Base-by-base conservation (phyloP, 129 eudicot genomes). In the Flaveria linearis region DNA sequence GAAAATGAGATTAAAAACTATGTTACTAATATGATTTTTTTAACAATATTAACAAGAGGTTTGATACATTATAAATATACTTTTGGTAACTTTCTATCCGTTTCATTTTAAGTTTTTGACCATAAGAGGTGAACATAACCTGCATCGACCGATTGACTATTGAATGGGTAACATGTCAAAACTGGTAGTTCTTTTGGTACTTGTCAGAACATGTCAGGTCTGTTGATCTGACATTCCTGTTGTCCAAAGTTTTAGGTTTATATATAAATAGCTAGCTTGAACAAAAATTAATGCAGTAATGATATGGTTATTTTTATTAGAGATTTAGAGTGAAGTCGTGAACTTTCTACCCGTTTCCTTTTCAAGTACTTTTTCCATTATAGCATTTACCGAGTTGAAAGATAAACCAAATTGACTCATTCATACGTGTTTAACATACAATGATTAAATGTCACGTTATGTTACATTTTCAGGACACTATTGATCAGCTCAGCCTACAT, bases 401-500 rank as follows among this genome's bases (percentile, higher is more conserved):
- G 49, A 66, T 17, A 3, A 8, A 26, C 70, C 15, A 39, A 39
- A 36, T 30, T 39, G 71, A 65, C 50, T 23, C 41, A 26, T 25
- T 11, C 68, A 61, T 61, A 25, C 2, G 39, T 25, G 70, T 57
- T 77, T 82, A 41, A 57, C 41, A 51, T 51, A 78, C 50, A 74
- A 42, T 65, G 75, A 71, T 67, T 53, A 58, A 77, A 42, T 51
- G 50, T 56, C 36, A 69, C 58, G 2, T 50, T 25, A 65, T 81
- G 70, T 76, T 36, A 30, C 70, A 83, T 74, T 63, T 76, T 69
- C 95, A 95, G 99, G 99, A 87, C 74, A 84, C 87, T 76, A 72
- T 83, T 77, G 97, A 89, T 69, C 93, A 91, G 68, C 92, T 82
- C 50, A 88, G 89, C 69, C 88, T 90, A 68, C 91, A 84, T 45